Base-by-base conservation (phyloP, 1,139 yeast genomes). In the Debaryomycetaceae sp. region DNA sequence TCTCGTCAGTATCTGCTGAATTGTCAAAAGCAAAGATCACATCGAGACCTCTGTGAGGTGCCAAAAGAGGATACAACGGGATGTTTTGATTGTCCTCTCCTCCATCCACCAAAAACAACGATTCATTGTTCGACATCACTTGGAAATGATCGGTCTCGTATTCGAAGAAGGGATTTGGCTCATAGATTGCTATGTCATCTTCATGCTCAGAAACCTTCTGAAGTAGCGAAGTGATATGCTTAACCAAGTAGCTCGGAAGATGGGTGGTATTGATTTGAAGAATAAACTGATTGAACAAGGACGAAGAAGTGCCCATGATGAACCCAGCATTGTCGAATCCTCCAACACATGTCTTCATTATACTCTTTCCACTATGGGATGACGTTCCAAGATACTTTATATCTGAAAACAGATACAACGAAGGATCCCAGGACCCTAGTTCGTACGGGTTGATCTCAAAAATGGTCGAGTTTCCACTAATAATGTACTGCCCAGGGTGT, bases 51-150 rank as follows among this genome's bases (percentile, higher is more conserved):
- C 97, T 77, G 35, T 73, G 75, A 8, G 79, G 75, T 60, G 84
- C 92, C 36, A 88, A 60, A 50, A 88, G 69, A 17, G 97, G 96
- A 44, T 76, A 70, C 35, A 87, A 65, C 7, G 97, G 97, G 24
- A 89, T 72, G 51, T 84, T 85, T 58, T 88, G 92, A 11, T 59
- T 62, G 62, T 87, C 96, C 60, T 84, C 91, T 48, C 96, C 96
- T 44, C 96, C 96, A 57, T 89, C 97, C n/a, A 82, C 91, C 44
- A 88, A 70, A 53, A 64, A 77, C 34, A 89, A 69, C 4, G 76
- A 65, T 5, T 73, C 70, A 51, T 59, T 56, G 38, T 51, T 40
- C 38, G 60, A 46, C 41, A 72, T 59, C 37, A 55, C 54, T 32
- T 50, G 47, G n/a, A 39, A 33, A 17, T 43, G 36, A 6, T 63